Evolutionary conservation across 1,284 basidiomycete genomes (phyloP).

Genomic region (Rhodotorula glutinis): DNA sequence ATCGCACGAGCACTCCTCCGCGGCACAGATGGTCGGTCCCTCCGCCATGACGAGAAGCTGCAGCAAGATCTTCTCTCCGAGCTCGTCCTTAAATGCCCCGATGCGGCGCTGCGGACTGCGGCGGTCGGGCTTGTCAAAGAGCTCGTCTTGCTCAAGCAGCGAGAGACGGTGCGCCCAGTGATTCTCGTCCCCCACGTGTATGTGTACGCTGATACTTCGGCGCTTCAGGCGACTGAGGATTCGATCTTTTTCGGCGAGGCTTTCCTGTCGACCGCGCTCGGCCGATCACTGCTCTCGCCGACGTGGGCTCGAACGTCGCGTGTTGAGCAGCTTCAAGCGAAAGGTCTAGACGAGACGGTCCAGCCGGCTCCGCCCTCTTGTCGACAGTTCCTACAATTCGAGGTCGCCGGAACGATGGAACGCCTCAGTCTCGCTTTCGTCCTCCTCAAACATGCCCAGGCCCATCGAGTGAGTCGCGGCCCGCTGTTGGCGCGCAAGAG

Average conservation of each 20-base stretch:
- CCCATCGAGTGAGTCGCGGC: no score
- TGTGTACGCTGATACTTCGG: no score
- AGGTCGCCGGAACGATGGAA: constrained; percentile 2
- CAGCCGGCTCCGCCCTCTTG: neutral
- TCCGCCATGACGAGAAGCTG: constrained; percentile 1
- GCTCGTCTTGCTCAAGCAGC: constrained; percentile 2
- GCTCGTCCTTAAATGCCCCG: constrained; percentile 19
- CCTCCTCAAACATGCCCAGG: neutral
- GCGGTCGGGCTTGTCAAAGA: constrained; percentile 20
- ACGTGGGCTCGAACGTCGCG: no score
- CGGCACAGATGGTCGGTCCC: no score
- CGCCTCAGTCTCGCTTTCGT: constrained; percentile 16
- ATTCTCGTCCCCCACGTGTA: no score
- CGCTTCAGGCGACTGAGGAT: no score
- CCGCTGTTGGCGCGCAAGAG: no score
- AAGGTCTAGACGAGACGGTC: neutral
- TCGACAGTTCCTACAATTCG: neutral
- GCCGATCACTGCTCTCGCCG: neutral
- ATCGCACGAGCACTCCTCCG: neutral
- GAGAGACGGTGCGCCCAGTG: neutral
- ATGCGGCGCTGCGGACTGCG: constrained; percentile 1
- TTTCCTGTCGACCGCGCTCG: constrained; percentile 8
- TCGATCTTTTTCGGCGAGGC: constrained; percentile 9
- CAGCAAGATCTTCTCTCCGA: constrained; percentile 14
- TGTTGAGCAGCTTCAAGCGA: no score